Conservation (phyloP, 2,329 filamentous ascomycete species). For the Orbilia javanica region DNA sequence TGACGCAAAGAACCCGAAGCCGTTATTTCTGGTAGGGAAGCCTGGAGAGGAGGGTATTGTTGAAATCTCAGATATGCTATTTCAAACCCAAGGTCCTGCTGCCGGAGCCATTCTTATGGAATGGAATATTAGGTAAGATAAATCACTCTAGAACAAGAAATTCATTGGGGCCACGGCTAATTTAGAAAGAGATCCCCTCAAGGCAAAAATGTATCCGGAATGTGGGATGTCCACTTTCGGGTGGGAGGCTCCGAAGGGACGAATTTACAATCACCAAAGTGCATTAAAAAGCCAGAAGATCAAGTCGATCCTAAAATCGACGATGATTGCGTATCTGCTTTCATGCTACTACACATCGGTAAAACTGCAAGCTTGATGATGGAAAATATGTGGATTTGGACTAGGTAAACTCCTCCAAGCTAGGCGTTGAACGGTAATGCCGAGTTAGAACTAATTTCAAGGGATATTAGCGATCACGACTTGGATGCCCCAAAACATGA, state of each 20-base stretch:
- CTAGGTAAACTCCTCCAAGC: conserved; percentile 60
- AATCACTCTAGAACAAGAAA: background rate
- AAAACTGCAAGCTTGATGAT: conserved; percentile 65
- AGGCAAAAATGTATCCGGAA: conserved; percentile 66
- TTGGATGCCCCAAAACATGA: conserved; percentile 67
- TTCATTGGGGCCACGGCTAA: conserved; percentile 8
- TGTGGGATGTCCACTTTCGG: conserved; percentile 95
- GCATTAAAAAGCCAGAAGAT: conserved; percentile 70
- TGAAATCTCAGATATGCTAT: conserved; percentile 70
- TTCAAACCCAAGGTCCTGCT: conserved; percentile 68
- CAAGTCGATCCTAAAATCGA: conserved; percentile 60
- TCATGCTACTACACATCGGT: conserved; percentile 66
- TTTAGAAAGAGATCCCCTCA: conserved; percentile 70
- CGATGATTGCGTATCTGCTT: conserved; percentile 65
- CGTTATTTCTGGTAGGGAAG: conserved; percentile 70
- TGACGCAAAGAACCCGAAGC: conserved; percentile 66
- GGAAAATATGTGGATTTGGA: conserved; percentile 70
- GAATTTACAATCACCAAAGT: conserved; percentile 64
- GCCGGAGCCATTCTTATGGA: conserved; percentile 79
- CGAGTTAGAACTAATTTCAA: conserved; percentile 59
- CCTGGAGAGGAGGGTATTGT: conserved; percentile 68
- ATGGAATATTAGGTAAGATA: conserved; percentile 72
- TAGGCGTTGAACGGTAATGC: background rate
- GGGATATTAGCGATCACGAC: conserved; percentile 68
- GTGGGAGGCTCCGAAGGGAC: conserved; percentile 78